Conservation (phyloP, 495 filamentous ascomycete genomes). For the Tetracladium setigerum region DNA sequence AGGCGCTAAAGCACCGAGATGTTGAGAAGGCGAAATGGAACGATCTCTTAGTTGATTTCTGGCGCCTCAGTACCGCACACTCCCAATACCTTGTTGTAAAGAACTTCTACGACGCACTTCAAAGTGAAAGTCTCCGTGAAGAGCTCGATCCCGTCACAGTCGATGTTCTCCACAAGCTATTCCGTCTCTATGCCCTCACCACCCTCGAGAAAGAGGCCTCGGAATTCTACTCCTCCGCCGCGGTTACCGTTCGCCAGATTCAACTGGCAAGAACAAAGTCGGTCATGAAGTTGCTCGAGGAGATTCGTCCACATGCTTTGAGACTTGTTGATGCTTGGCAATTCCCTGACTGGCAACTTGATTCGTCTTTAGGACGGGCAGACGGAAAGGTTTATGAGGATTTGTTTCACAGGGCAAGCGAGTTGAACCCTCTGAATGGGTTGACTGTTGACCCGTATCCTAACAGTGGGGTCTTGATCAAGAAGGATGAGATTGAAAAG, state of each 20-base stretch:
- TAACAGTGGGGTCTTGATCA: conserved; percentile 49
- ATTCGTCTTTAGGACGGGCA: conserved; percentile 53
- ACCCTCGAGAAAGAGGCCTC: conserved; percentile 57
- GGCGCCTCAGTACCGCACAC: conserved; percentile 59
- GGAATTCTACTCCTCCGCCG: conserved; percentile 59
- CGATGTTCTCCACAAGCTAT: conserved; percentile 50
- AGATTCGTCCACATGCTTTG: conserved; percentile 61
- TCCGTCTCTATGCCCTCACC: conserved; percentile 57
- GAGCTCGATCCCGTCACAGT: conserved; percentile 46
- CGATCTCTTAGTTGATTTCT: conserved; percentile 64
- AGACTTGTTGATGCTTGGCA: conserved; percentile 59
- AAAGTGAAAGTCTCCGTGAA: conserved; percentile 27
- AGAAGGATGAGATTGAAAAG: conserved; percentile 34
- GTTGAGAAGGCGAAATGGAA: conserved; percentile 65
- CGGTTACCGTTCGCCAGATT: conserved; percentile 58
- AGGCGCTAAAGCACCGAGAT: conserved; percentile 63
- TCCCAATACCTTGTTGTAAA: conserved; percentile 63
- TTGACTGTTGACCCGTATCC: conserved; percentile 62
- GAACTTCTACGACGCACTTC: conserved; percentile 64
- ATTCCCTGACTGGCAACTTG: conserved; percentile 64
- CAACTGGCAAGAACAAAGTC: conserved; percentile 46
- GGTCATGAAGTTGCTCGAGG: conserved; percentile 56
- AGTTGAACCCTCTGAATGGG: conserved; percentile 61
- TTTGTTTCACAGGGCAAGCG: conserved; percentile 55
- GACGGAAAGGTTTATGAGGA: conserved; percentile 66